Percentiles rank a stretch among this genome's conserved stretches.
Conservation (phyloP, 495 filamentous ascomycete species). For the Penicillium goetzii region DNA sequence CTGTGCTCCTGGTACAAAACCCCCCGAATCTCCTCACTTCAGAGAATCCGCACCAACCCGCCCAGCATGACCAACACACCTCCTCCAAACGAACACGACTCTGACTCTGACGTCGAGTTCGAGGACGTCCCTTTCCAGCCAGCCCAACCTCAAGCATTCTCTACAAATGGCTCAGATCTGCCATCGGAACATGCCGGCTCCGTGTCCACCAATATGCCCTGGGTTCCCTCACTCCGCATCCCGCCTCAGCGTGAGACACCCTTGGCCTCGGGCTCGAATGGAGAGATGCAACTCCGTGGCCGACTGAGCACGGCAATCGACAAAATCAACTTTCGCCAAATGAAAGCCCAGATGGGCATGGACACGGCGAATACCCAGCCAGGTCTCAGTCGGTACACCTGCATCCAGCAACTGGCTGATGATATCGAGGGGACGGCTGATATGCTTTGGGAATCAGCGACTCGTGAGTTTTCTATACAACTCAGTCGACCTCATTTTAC, state of each 20-base stretch:
- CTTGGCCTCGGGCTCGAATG: slow-evolving; percentile 68
- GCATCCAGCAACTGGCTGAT: slow-evolving; percentile 66
- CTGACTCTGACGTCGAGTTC: slow-evolving; percentile 27
- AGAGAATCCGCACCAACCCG: background rate
- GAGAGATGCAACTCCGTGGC: slow-evolving; percentile 61
- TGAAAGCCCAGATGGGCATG: slow-evolving; percentile 65
- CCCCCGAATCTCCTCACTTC: background rate
- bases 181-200: slow-evolving; percentile 4
- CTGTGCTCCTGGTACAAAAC: background rate
- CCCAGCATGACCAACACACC: slow-evolving; percentile 14
- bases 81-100: slow-evolving; percentile 20
- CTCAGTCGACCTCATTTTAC: background rate
- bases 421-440: slow-evolving; percentile 75
- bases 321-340: slow-evolving; percentile 39
- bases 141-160: background rate
- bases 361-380: slow-evolving; percentile 43
- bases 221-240: slow-evolving; percentile 23
- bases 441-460: slow-evolving; percentile 80
- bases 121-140: slow-evolving; percentile 29
- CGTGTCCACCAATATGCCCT: slow-evolving; percentile 8
- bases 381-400: slow-evolving; percentile 67
- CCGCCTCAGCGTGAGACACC: slow-evolving; percentile 54
- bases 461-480: slow-evolving; percentile 60
- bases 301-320: slow-evolving; percentile 27
- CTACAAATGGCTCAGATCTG: background rate